These are phyloP conservation scores for Rhynchospora breviuscula DNA, from an alignment of 176 grass and related monocot genomes.

Conservation along the genomic window DNA sequence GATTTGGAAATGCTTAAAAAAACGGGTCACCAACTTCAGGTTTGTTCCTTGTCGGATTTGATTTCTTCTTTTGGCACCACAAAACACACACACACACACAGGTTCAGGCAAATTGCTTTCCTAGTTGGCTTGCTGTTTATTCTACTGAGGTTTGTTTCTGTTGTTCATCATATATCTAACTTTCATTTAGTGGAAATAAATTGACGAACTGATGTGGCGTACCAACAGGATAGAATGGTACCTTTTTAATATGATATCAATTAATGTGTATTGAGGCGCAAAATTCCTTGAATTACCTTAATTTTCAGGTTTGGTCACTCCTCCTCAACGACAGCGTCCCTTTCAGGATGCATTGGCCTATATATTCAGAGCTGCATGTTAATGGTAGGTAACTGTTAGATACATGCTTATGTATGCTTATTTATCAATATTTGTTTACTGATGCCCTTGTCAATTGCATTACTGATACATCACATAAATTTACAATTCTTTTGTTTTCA, in stretches of 20 bases:
- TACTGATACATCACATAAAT: neutral
- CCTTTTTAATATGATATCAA: constrained; percentile 1
- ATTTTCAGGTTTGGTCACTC: constrained; percentile 73
- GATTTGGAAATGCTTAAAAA: constrained; percentile 55
- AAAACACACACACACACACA: no score
- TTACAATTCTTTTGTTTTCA: constrained; percentile 25
- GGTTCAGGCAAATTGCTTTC: neutral
- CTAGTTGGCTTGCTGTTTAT: constrained; percentile 7
- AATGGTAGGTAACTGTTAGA: constrained; percentile 50
- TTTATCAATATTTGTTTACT: constrained; percentile 15
- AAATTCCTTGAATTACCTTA: constrained; percentile 14
- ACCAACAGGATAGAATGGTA: neutral
- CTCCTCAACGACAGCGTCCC: constrained; percentile 80
- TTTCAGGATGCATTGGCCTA: constrained; percentile 89
- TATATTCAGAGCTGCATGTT: constrained; percentile 54
- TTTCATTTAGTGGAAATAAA: neutral
- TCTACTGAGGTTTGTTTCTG: neutral
- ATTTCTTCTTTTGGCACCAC: constrained; percentile 1
- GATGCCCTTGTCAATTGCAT: neutral
- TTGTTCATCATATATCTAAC: neutral
- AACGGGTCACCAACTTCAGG: constrained; percentile 61
- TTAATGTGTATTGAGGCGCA: constrained; percentile 17
- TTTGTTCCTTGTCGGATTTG: constrained; percentile 28
- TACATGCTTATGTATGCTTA: neutral
- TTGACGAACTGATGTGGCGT: constrained; percentile 1